Evolutionary conservation across 2,329 filamentous ascomycete species (phyloP).

Genomic region (Botrytis elliptica): DNA sequence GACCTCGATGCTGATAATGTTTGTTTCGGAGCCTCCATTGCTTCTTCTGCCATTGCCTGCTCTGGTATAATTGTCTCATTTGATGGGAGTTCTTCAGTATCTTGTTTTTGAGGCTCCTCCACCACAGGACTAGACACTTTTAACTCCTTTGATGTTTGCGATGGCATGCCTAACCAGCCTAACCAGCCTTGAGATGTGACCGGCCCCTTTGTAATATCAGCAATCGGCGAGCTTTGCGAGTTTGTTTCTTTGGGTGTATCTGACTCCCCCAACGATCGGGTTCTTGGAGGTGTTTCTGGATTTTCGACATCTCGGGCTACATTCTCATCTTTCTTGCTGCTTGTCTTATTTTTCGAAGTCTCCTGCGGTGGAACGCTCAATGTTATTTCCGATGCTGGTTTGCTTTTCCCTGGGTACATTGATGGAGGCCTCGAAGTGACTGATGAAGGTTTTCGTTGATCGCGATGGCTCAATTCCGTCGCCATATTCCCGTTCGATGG

Average conservation of each 20-base stretch:
- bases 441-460: slow-evolving; percentile 31
- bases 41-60: slow-evolving; percentile 16
- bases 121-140: slow-evolving; percentile 18
- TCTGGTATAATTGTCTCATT: not conserved
- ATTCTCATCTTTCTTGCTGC: slow-evolving; percentile 21
- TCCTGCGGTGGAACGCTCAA: slow-evolving; percentile 29
- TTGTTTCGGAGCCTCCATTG: slow-evolving; percentile 13
- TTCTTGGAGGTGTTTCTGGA: slow-evolving; percentile 11
- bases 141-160: slow-evolving; percentile 21
- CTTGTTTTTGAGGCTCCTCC: slow-evolving; percentile 15
- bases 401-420: slow-evolving; percentile 39
- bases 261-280: slow-evolving; percentile 9
- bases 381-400: slow-evolving; percentile 38
- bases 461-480: slow-evolving; percentile 35
- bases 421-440: slow-evolving; percentile 34
- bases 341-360: slow-evolving; percentile 17
- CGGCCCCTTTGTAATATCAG: slow-evolving; percentile 25
- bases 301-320: slow-evolving; percentile 3
- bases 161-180: slow-evolving; percentile 49
- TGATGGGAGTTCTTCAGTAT: slow-evolving; percentile 5
- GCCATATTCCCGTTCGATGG: slow-evolving; percentile 32
- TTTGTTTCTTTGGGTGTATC: slow-evolving; percentile 12
- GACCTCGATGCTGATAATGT: slow-evolving; percentile 25
- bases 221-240: not conserved
- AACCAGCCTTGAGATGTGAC: slow-evolving; percentile 51